A percentile compares a stretch with the other conserved stretches of the same genome.
Conservation (phyloP, 176 grass and related monocot genomes). For the Cocos nucifera region DNA sequence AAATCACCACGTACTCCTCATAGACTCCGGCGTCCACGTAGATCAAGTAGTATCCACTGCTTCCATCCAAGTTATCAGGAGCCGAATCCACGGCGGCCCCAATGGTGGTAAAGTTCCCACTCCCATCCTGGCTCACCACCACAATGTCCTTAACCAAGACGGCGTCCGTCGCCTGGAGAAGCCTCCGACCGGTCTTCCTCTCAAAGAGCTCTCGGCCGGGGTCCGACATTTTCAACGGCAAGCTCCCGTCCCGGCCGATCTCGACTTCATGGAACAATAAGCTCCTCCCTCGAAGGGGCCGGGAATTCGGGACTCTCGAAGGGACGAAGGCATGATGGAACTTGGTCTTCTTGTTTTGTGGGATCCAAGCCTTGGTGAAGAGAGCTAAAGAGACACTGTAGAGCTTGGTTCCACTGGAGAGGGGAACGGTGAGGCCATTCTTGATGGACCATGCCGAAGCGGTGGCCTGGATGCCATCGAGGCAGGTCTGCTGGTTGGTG, state of each 20-base stretch:
- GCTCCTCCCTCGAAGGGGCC: slow-evolving; percentile 6
- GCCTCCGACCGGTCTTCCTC: slow-evolving; percentile 11
- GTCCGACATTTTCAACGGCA: slow-evolving; percentile 30
- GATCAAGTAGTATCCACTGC: slow-evolving; percentile 61
- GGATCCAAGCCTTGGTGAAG: slow-evolving; percentile 78
- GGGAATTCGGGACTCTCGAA: slow-evolving; percentile 4
- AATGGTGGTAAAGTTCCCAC: slow-evolving; percentile 49
- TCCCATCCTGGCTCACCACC: slow-evolving; percentile 49
- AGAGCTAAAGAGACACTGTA: slow-evolving; percentile 77
- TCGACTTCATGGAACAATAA: slow-evolving; percentile 26
- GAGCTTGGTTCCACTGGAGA: slow-evolving; percentile 49
- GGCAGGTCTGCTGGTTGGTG: slow-evolving; percentile 84
- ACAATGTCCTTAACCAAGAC: slow-evolving; percentile 34
- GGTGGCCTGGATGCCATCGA: slow-evolving; percentile 50
- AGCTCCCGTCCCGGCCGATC: slow-evolving; percentile 14
- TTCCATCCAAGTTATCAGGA: slow-evolving; percentile 50
- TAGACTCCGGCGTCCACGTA: slow-evolving; percentile 67
- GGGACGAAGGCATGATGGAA: slow-evolving; percentile 19
- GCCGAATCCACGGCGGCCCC: slow-evolving; percentile 52
- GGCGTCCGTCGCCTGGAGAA: slow-evolving; percentile 20
- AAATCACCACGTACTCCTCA: slow-evolving; percentile 69
- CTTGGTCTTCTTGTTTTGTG: slow-evolving; percentile 22
- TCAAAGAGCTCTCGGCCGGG: slow-evolving; percentile 20
- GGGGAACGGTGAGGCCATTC: slow-evolving; percentile 36
- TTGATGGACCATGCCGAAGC: slow-evolving; percentile 72